Conservation (phyloP, 2,329 filamentous ascomycete genomes). For the Calonectria henricotiae region DNA sequence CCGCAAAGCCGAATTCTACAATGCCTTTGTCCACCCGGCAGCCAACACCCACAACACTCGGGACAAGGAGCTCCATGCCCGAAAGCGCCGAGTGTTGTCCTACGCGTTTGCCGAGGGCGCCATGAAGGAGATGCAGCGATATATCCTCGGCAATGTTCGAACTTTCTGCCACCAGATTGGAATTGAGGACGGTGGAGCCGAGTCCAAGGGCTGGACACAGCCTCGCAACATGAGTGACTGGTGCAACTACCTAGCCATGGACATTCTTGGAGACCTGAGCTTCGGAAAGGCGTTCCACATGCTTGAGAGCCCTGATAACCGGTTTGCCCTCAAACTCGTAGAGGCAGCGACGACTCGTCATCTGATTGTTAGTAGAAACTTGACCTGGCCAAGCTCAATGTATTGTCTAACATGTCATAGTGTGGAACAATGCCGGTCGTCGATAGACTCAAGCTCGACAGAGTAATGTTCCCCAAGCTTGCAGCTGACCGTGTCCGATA, state of each 20-base stretch:
- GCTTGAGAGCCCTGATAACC: constrained; percentile 73
- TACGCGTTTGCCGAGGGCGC: constrained; percentile 80
- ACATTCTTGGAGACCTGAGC: constrained; percentile 74
- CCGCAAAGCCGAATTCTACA: constrained; percentile 81
- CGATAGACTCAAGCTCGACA: constrained; percentile 77
- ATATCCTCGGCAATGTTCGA: constrained; percentile 77
- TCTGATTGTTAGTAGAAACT: constrained; percentile 73
- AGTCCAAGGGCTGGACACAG: constrained; percentile 71
- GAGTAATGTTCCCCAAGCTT: constrained; percentile 78
- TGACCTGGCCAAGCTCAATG: background rate
- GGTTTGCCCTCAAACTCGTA: constrained; percentile 78
- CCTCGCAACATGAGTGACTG: constrained; percentile 76
- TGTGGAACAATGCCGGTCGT: constrained; percentile 82
- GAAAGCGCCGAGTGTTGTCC: constrained; percentile 80
- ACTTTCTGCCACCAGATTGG: constrained; percentile 76
- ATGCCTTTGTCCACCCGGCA: constrained; percentile 80
- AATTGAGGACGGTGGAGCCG: constrained; percentile 58
- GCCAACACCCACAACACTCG: constrained; percentile 83
- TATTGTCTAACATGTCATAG: constrained; percentile 57
- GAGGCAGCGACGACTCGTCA: constrained; percentile 79
- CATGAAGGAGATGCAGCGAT: constrained; percentile 78
- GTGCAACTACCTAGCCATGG: constrained; percentile 76
- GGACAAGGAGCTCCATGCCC: constrained; percentile 78
- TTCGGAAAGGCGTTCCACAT: constrained; percentile 77
- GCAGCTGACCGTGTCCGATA: constrained; percentile 79